Conservation (phyloP, 192 early-diverging fungal genomes). For the Coemansia sp. region DNA sequence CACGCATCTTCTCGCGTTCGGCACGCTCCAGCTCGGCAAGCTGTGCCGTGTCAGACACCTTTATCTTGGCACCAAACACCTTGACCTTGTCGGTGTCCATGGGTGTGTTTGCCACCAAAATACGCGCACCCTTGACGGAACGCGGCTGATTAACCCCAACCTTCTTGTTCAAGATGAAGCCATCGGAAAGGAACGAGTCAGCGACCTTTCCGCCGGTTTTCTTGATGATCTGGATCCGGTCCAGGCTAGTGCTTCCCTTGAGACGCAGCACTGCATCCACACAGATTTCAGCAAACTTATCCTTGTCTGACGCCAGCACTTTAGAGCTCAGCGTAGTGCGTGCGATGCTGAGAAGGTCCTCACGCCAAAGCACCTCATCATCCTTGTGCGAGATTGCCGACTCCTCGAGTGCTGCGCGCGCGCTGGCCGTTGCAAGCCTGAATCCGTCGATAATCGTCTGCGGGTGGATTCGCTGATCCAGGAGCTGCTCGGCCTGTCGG, state of each 20-base stretch:
- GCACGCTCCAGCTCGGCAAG: slow-evolving; percentile 98
- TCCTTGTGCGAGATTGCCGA: slow-evolving; percentile 79
- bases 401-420: slow-evolving; percentile 78
- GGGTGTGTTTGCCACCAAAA: slow-evolving; percentile 97
- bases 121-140: slow-evolving; percentile 91
- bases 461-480: slow-evolving; percentile 94
- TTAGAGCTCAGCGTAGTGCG: slow-evolving; percentile 96
- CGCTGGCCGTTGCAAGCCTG: slow-evolving; percentile 80
- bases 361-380: slow-evolving; percentile 70
- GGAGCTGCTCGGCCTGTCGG: slow-evolving; percentile 87
- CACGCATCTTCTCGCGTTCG: slow-evolving; percentile 97
- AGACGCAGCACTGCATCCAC: slow-evolving; percentile 96
- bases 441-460: slow-evolving; percentile 97
- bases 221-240: slow-evolving; percentile 99
- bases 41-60: slow-evolving; percentile 95
- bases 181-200: slow-evolving; percentile 95
- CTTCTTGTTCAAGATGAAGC: slow-evolving; percentile 98
- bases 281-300: slow-evolving; percentile 91
- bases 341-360: slow-evolving; percentile 96
- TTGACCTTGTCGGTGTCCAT: slow-evolving; percentile 99
- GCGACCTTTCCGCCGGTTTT: slow-evolving; percentile 92
- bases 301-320: slow-evolving; percentile 94
- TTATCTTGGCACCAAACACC: slow-evolving; percentile 96
- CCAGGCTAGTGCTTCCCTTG: slow-evolving; percentile 95
- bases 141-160: slow-evolving; percentile 98